Evolutionary conservation across 805 yeast genomes (phyloP), one percentile per base, ranked within the genome.

Genomic region (Candida rishiriensis): DNA sequence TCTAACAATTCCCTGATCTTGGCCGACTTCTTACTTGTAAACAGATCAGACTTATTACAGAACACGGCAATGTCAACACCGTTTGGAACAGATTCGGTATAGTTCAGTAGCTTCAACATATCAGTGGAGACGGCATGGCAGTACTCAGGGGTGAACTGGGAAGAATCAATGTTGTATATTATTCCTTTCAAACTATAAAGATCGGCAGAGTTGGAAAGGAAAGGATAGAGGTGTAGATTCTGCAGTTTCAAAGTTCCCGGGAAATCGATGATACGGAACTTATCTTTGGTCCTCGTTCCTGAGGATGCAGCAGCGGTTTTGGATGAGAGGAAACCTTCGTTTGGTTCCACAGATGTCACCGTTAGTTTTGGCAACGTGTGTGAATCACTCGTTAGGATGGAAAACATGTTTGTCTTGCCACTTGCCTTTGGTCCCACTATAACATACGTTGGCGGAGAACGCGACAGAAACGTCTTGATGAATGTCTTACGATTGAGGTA

Each of bases 181-280:
- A 88, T 66, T 5, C 96, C 97, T 50, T 74, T 76, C 41, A 85
- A 61, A 14, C 76, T 65, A 15, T 62, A 46, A 16, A 64, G 44
- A 37, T 75, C 66, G 10, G 15, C 6, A 2, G 39, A 35, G 12
- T 69, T 67, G 44, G 69, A 68, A 37, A 81, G 57, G 50, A 74
- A 67, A 44, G 76, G 75, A 42, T 75, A 73, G 46, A 70, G 51
- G 30, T 80, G 68, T 40, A 82, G 66, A 45, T 78, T 76, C 42
- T 76, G 77, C 52, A 90, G 77, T 63, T 88, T 88, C 43, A 76
- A 67, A 65, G 85, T 89, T n/a, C 97, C 97, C 2, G 99, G 99
- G 49, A 81, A 81, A 57, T 91, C 98, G 41, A 84, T 72, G 34
- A 90, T 61, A 48, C 73, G 78, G 56, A 68, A 74, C 26, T 21